A percentile compares a stretch with the other conserved stretches of the same genome.
phyloP scores from a whole-genome alignment of 1,139 yeast genomes.

The Groenewaldozyma auringiensis region DNA sequence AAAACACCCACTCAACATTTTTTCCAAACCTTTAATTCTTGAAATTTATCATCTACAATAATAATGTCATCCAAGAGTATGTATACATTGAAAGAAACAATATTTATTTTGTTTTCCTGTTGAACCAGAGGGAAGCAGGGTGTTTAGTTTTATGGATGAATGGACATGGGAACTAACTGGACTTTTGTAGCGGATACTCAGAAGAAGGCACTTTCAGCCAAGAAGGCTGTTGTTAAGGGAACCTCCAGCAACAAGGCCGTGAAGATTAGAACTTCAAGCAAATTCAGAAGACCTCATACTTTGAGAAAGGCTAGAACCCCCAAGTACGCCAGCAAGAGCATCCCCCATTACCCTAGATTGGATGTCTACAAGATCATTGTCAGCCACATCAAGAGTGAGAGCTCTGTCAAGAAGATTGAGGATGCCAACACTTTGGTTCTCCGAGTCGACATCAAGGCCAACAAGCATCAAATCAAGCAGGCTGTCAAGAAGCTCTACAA shows the following conservation, averaged over 20 bases:
- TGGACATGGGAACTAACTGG: constrained; percentile 5
- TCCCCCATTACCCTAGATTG: constrained; percentile 95
- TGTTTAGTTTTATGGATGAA: constrained; percentile 1
- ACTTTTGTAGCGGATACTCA: constrained; percentile 26
- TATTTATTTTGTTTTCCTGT: not conserved
- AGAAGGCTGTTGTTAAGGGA: constrained; percentile 99
- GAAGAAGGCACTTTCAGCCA: constrained; percentile 89
- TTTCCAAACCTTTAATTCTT: not conserved
- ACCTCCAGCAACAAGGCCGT: constrained; percentile 82
- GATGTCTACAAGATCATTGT: constrained; percentile 94
- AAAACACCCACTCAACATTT: constrained; percentile 2
- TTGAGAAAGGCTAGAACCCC: constrained; percentile 90
- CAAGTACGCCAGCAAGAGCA: constrained; percentile 91
- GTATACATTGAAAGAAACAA: constrained; percentile 1
- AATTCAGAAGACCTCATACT: constrained; percentile 98
- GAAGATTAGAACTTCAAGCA: constrained; percentile 91
- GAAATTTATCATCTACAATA: not conserved
- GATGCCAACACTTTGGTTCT: constrained; percentile 98
- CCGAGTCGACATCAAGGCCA: constrained; percentile 94
- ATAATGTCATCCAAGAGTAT: constrained; percentile 17
- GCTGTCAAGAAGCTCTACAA: constrained; percentile 98
- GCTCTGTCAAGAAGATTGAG: constrained; percentile 99
- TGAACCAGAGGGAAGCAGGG: not conserved
- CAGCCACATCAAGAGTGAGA: constrained; percentile 95
- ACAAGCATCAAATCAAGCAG: constrained; percentile 96